Conservation (phyloP, 345 rosid genomes). For the Salix arbutifolia region DNA sequence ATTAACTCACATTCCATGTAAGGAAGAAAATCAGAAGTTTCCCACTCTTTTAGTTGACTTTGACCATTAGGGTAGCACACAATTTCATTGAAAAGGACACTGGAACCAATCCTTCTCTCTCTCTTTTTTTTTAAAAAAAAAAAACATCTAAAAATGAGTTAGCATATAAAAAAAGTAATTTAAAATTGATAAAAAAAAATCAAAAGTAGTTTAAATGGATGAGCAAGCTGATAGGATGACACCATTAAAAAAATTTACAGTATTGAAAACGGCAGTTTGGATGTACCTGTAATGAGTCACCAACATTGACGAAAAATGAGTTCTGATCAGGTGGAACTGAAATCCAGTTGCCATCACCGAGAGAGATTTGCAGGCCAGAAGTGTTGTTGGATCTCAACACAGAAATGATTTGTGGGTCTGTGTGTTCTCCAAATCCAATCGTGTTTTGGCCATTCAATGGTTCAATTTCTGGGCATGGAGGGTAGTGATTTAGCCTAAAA, state of each 20-base stretch:
- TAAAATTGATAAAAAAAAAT: too few species aligned
- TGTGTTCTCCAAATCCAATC: constrained; percentile 63
- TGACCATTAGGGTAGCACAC: not conserved
- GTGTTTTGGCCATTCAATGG: constrained; percentile 34
- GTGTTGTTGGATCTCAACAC: constrained; percentile 56
- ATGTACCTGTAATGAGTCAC: constrained; percentile 50
- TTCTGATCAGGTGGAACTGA: constrained; percentile 50
- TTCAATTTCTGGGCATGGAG: constrained; percentile 42
- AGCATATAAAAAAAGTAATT: too few species aligned
- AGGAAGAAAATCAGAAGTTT: not conserved
- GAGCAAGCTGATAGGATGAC: too few species aligned
- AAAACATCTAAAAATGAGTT: too few species aligned
- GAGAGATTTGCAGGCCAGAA: constrained; percentile 50
- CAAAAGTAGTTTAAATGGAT: too few species aligned
- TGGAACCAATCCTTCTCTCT: not conserved
- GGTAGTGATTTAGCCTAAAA: constrained; percentile 55
- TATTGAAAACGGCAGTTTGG: not conserved
- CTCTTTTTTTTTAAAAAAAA: too few species aligned
- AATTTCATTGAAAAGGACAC: too few species aligned
- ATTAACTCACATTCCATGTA: not conserved
- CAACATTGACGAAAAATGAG: constrained; percentile 49
- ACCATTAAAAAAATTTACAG: not conserved
- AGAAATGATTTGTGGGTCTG: constrained; percentile 65
- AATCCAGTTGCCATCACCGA: constrained; percentile 48
- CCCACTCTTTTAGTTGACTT: not conserved